These are phyloP conservation scores for Chionographis japonica DNA, from an alignment of 106 monocot species.

Conservation along the genomic window DNA sequence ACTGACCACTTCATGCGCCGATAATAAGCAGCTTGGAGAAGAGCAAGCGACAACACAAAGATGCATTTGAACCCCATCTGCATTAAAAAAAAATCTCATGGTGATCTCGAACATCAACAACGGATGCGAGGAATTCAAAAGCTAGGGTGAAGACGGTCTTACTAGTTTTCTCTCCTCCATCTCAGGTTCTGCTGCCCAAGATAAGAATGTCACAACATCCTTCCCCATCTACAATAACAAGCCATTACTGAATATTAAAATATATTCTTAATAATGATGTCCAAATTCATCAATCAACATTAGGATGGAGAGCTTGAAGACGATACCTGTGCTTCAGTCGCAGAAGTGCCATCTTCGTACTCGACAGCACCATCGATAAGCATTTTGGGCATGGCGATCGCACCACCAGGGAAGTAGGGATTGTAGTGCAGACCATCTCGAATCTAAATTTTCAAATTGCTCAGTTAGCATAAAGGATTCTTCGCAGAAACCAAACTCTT, in stretches of 20 bases:
- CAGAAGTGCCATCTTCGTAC: constrained; percentile 95
- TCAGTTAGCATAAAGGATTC: too few species aligned
- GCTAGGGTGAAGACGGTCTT: constrained; percentile 2
- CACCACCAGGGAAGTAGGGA: constrained; percentile 96
- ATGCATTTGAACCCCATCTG: constrained; percentile 98
- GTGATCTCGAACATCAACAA: not conserved
- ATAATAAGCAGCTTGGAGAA: constrained; percentile 88
- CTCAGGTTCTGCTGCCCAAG: constrained; percentile 94
- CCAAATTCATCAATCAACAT: not conserved
- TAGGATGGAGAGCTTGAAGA: not conserved
- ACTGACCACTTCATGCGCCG: constrained; percentile 77
- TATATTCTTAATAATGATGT: too few species aligned
- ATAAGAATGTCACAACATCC: constrained; percentile 89
- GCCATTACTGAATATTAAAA: not conserved
- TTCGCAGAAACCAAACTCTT: not conserved
- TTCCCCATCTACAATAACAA: constrained; percentile 73
- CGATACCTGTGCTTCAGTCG: constrained; percentile 87
- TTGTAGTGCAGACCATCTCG: constrained; percentile 88
- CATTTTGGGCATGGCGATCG: constrained; percentile 98
- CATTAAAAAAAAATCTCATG: not conserved
- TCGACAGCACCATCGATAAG: constrained; percentile 93
- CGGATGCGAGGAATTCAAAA: not conserved
- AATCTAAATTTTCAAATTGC: constrained; percentile 39
- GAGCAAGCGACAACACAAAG: constrained; percentile 69
- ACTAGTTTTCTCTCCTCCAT: constrained; percentile 95